Evolutionary conservation across 768 basidiomycete species (phyloP).

Genomic region (Macrolepiota dolichaula): DNA sequence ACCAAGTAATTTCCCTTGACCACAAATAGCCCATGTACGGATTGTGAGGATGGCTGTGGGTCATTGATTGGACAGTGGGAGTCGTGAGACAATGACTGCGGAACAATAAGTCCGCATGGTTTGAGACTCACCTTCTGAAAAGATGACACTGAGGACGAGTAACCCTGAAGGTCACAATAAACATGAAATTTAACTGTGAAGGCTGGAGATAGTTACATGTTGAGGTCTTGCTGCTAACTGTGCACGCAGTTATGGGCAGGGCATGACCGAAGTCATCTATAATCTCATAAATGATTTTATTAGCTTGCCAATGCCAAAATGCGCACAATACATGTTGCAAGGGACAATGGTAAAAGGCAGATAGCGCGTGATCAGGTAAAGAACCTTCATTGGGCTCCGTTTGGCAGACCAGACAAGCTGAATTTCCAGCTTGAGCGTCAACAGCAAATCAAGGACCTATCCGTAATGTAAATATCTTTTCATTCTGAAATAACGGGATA

Average conservation of each 20-base stretch:
- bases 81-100: no score
- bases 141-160: neutral
- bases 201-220: neutral
- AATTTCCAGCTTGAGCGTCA: neutral
- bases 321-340: neutral
- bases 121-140: neutral
- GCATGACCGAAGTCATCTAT: neutral
- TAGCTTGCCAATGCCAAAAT: neutral
- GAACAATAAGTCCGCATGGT: neutral
- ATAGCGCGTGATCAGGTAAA: slow-evolving; percentile 4
- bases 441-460: slow-evolving; percentile 1
- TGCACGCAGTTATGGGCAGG: neutral
- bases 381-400: neutral
- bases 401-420: neutral
- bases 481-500: neutral
- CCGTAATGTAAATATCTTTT: neutral
- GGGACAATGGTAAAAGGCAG: neutral
- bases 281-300: neutral
- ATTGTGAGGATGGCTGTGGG: neutral
- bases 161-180: neutral
- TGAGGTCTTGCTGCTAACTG: neutral
- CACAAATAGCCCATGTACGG: neutral
- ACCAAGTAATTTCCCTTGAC: neutral
- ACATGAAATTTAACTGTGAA: neutral
- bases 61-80: neutral